A percentile compares a stretch with the other conserved stretches of the same genome.
These are phyloP conservation scores for rapeseed (Brassica napus) DNA, from an alignment of 345 rosid genomes.

Conservation along the genomic window Da-Ae NC_063445.1:7126501-7127000, in stretches of 20 bases:
- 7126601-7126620: conserved; percentile 27
- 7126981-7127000: conserved; percentile 55
- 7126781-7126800: conserved; percentile 2
- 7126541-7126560: background rate
- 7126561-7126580: background rate
- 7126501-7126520: conserved; percentile 6
- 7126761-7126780: background rate
- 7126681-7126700: background rate
- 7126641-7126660: background rate
- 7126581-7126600: conserved; percentile 16
- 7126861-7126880: conserved; percentile 75
- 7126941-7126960: conserved; percentile 52
- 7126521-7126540: background rate
- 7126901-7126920: conserved; percentile 63
- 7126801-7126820: conserved; percentile 1
- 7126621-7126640: background rate
- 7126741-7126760: conserved; percentile 4
- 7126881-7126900: conserved; percentile 71
- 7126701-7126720: background rate
- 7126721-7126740: conserved; percentile 15
- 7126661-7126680: background rate
- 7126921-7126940: conserved; percentile 48
- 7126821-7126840: conserved; percentile 17
- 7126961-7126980: conserved; percentile 58
- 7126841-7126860: conserved; percentile 40